phyloP scores from a whole-genome alignment of 1,284 basidiomycete species.

The Bondarzewia mesenterica region DNA sequence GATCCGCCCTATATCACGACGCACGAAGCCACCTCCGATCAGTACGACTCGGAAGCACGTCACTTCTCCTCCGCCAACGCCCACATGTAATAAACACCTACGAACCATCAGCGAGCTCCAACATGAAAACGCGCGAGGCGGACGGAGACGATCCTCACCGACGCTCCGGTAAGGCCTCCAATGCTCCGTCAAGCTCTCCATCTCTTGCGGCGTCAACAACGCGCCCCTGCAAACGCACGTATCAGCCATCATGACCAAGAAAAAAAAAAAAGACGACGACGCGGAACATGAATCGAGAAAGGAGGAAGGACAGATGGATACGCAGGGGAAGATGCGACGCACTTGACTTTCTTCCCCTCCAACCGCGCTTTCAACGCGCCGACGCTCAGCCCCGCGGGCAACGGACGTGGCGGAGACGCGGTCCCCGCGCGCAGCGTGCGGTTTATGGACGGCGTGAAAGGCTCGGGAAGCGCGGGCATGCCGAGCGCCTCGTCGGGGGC shows the following conservation, averaged over 20 bases:
- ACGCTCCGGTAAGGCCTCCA: conserved; percentile 81
- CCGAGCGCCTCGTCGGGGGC: conserved; percentile 13
- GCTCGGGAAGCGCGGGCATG: conserved; percentile 34
- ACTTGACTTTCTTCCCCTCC: conserved; percentile 80
- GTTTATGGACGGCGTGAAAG: conserved; percentile 62
- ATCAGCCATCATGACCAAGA: not conserved
- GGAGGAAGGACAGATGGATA: not conserved
- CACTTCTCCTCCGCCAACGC: conserved; percentile 33
- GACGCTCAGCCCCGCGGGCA: conserved; percentile 58
- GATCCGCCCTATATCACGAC: too few relatives aligned
- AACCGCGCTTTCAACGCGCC: conserved; percentile 57
- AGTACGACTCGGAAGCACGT: too few relatives aligned
- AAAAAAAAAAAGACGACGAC: too few relatives aligned
- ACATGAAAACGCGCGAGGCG: not conserved
- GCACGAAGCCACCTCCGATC: too few relatives aligned
- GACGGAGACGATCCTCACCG: conserved; percentile 36
- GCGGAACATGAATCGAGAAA: too few relatives aligned
- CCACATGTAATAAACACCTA: conserved; percentile 61
- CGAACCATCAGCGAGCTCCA: not conserved
- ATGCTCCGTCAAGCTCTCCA: conserved; percentile 67
- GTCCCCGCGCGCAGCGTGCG: conserved; percentile 34
- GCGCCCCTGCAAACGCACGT: conserved; percentile 44
- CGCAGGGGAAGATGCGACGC: conserved; percentile 10
- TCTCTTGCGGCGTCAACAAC: conserved; percentile 74
- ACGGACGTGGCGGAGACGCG: conserved; percentile 24